Conservation (phyloP, 352 stramenopile species). For the Paralagenidium karlingii region DNA sequence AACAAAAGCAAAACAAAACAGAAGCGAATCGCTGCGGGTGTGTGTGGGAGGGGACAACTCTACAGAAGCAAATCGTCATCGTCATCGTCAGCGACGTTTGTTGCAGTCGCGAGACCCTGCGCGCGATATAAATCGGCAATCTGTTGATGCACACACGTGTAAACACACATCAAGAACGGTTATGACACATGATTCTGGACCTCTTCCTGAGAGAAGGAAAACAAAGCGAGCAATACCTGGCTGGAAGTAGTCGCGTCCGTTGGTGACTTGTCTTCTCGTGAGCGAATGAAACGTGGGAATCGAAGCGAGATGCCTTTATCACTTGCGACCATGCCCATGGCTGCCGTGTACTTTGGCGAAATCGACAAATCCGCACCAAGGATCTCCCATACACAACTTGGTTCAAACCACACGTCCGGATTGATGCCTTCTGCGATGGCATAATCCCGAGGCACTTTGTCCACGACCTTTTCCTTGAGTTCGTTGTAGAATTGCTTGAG, state of each 20-base stretch:
- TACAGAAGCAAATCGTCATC: slow-evolving; percentile 70
- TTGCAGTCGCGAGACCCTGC: slow-evolving; percentile 58
- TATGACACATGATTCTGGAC: neutral
- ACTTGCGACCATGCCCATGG: slow-evolving; percentile 81
- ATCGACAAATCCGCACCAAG: slow-evolving; percentile 97
- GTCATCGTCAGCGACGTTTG: slow-evolving; percentile 47
- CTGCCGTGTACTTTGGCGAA: slow-evolving; percentile 96
- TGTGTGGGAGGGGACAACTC: neutral
- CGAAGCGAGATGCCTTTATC: slow-evolving; percentile 96
- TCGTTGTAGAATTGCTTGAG: slow-evolving; percentile 86
- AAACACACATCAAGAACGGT: neutral
- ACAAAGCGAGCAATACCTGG: slow-evolving; percentile 60
- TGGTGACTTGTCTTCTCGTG: slow-evolving; percentile 96
- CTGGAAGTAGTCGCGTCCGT: slow-evolving; percentile 92
- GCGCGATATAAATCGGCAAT: slow-evolving; percentile 73
- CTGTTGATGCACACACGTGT: slow-evolving; percentile 14
- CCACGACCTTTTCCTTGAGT: slow-evolving; percentile 69
- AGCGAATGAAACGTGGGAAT: slow-evolving; percentile 97
- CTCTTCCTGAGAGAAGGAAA: neutral
- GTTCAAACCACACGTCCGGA: slow-evolving; percentile 94
- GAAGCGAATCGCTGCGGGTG: too few relatives aligned
- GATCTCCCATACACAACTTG: slow-evolving; percentile 97
- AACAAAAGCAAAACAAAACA: too few relatives aligned
- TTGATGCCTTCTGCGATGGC: slow-evolving; percentile 83
- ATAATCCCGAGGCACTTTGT: slow-evolving; percentile 86